Base-by-base conservation (phyloP, 2,329 filamentous ascomycete species). In the Xylariaceae sp. region DNA sequence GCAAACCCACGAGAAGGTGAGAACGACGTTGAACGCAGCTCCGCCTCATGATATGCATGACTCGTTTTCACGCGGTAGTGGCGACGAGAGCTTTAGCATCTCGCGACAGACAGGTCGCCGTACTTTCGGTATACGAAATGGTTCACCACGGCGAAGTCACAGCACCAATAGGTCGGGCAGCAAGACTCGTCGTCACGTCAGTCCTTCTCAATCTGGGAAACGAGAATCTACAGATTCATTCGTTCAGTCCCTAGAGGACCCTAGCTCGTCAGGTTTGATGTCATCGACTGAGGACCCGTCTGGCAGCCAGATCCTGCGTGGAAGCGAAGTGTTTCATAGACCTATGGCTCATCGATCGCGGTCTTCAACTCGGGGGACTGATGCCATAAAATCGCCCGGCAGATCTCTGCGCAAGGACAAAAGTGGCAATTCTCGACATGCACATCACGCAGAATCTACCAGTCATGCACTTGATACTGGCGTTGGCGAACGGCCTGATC, bases 261-360 rank as follows among this genome's bases (percentile, higher is more conserved):
- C 83, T 0, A 89, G 85, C 62, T 68, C 87, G 48, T 91, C 87
- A 1, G 89, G 83, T 2, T 73, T 85, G 31, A 76, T 86, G 1
- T 88, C 87, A 3, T 84, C 82, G 1, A 81, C 80, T 47, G 87
- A 91, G 39, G 89, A 91, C 50, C 85, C 86, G 42, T 95, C 91
- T 3, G 92, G 89, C 2, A 97, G 92, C 65, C 90, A 96, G 67
- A 96, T 97, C 35, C 72, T 99, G 9, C 81, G 82, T 46, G 83
- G 88, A 32, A 96, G 90, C 59, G 89, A 94, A 59, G 87, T 96
- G 9, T 97, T 99, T 62, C 84, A 87, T 57, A 85, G 84, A 22
- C 90, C 90, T 14, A 88, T 86, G 0, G 80, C 90, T 62, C 75
- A 72, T 22, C 73, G 74, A 10, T 77, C 78, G 0, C 65, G 62